A percentile compares a stretch with the other conserved stretches of the same genome.
phyloP scores from a whole-genome alignment of 2,329 filamentous ascomycete genomes.

The Ophiosphaerella korrae region DNA sequence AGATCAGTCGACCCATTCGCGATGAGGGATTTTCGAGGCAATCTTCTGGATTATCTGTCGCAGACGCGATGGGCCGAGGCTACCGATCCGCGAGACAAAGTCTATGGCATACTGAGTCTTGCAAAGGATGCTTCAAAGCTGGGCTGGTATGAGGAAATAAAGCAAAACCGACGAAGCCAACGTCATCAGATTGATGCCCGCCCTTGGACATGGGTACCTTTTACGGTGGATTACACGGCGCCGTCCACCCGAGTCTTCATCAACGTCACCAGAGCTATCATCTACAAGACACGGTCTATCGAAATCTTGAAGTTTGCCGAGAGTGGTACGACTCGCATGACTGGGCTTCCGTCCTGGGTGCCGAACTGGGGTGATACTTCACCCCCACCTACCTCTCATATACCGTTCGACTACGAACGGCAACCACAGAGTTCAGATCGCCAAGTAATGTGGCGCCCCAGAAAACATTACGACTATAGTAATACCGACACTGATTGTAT shows the following conservation, averaged over 20 bases:
- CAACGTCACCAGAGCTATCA: conserved; percentile 4
- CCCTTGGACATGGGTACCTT: no score
- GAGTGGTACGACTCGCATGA: neutral
- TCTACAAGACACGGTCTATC: conserved; percentile 1
- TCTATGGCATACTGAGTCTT: conserved; percentile 8
- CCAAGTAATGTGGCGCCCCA: neutral
- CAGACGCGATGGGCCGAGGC: conserved; percentile 8
- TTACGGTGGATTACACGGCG: no score
- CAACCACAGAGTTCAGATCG: no score
- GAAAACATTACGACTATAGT: no score
- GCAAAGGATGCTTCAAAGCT: neutral
- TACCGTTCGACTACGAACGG: no score
- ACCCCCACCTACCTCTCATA: neutral
- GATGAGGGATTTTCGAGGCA: neutral
- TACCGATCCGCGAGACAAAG: conserved; percentile 7
- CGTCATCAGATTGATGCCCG: no score
- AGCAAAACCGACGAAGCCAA: neutral
- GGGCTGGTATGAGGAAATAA: conserved; percentile 3
- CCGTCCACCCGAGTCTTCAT: no score
- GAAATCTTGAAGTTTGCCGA: conserved; percentile 3
- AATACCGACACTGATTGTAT: no score
- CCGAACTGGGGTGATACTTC: conserved; percentile 4
- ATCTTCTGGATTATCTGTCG: conserved; percentile 5
- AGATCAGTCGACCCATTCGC: neutral
- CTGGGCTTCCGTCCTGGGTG: conserved; percentile 7